Conservation (phyloP, 306 rosid species). For the Sicyos baderoa region DNA sequence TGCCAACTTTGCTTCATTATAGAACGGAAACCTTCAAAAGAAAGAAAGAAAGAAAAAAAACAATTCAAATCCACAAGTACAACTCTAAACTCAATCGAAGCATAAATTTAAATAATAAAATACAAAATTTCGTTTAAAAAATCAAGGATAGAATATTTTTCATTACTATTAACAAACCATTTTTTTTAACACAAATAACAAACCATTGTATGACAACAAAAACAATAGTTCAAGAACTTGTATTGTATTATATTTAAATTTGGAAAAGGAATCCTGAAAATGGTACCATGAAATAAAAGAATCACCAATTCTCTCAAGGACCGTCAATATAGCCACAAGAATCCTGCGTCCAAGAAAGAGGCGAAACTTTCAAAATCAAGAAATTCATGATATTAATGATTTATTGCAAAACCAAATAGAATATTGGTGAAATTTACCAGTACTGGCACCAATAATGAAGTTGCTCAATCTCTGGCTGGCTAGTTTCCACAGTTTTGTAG, state of each 20-base stretch:
- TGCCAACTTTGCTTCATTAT: constrained; percentile 78
- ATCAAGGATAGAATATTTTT: neutral
- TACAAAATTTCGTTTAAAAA: neutral
- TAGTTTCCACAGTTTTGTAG: constrained; percentile 73
- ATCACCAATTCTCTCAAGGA: constrained; percentile 72
- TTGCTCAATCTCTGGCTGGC: constrained; percentile 69
- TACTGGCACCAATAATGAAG: constrained; percentile 96
- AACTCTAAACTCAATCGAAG: neutral
- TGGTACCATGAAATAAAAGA: constrained; percentile 73
- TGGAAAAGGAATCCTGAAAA: constrained; percentile 23
- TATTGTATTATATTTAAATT: neutral
- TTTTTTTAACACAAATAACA: too few species aligned
- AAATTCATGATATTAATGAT: neutral
- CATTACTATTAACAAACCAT: too few species aligned
- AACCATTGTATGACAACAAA: too few species aligned
- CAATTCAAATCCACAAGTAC: neutral
- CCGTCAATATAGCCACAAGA: constrained; percentile 79
- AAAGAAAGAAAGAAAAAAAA: constrained; percentile 16
- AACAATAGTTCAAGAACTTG: too few species aligned
- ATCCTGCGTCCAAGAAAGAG: constrained; percentile 45
- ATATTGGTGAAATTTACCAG: constrained; percentile 36
- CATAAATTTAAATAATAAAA: neutral
- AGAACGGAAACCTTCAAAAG: constrained; percentile 76
- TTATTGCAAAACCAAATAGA: neutral
- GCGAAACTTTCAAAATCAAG: constrained; percentile 1